phyloP scores from a whole-genome alignment of 208 protist genomes.

The Leishmania amazonensis region DNA sequence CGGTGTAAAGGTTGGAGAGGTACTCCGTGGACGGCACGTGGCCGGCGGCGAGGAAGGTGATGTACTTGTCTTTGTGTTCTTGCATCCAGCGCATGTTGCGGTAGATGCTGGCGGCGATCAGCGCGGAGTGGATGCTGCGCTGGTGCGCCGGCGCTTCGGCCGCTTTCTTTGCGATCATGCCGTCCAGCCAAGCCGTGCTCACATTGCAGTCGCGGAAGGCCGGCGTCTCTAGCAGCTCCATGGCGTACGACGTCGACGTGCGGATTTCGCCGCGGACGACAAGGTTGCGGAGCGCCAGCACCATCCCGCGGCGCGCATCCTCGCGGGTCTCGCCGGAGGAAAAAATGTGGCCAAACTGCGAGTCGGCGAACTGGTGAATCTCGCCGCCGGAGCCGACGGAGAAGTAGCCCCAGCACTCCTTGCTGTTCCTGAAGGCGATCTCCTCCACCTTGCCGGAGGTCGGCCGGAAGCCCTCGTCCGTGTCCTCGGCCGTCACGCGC shows the following conservation, averaged over 20 bases:
- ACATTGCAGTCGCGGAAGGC: conserved; percentile 86
- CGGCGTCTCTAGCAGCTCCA: conserved; percentile 82
- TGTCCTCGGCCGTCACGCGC: conserved; percentile 98
- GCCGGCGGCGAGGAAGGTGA: conserved; percentile 75
- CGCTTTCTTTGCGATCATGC: conserved; percentile 65
- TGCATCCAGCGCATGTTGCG: conserved; percentile 49
- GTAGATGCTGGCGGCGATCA: conserved; percentile 77
- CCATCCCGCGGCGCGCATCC: conserved; percentile 92
- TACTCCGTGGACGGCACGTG: conserved; percentile 85
- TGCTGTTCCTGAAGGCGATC: conserved; percentile 95
- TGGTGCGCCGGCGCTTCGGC: conserved; percentile 48
- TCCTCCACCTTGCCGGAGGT: conserved; percentile 94
- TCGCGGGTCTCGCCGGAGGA: conserved; percentile 93
- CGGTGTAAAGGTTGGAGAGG: conserved; percentile 59
- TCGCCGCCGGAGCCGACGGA: conserved; percentile 87
- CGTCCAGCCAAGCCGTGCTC: conserved; percentile 89
- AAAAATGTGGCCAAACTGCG: conserved; percentile 99
- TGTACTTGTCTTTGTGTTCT: conserved; percentile 69
- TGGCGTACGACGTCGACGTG: conserved; percentile 95
- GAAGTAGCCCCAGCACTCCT: conserved; percentile 99
- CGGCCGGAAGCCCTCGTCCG: conserved; percentile 96
- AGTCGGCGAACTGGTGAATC: conserved; percentile 96
- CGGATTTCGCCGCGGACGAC: conserved; percentile 96
- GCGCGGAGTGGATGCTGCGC: conserved; percentile 66
- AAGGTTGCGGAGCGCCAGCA: conserved; percentile 94